Percentiles rank a stretch among this genome's conserved stretches.
Conservation (phyloP, 2,329 filamentous ascomycete genomes). For the Cadophora sp. region DNA sequence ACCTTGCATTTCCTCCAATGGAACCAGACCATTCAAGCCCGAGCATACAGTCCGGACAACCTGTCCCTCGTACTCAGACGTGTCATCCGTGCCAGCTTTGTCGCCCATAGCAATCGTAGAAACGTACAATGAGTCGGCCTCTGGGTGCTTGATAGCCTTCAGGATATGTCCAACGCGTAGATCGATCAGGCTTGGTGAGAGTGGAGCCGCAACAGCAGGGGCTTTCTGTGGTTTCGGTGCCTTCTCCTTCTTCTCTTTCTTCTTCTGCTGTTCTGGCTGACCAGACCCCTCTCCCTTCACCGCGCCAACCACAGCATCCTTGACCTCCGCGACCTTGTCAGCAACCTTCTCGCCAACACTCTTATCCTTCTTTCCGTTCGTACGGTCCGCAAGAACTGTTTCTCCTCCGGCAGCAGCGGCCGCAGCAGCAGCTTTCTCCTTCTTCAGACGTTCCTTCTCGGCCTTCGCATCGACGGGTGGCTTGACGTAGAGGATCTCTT, state of each 20-base stretch:
- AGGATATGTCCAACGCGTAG: conserved; percentile 97
- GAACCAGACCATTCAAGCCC: conserved; percentile 90
- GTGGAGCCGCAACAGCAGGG: conserved; percentile 72
- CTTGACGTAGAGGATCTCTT: conserved; percentile 85
- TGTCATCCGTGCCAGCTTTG: conserved; percentile 83
- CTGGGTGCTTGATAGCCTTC: conserved; percentile 93
- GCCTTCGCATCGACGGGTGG: conserved; percentile 90
- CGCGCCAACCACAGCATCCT: conserved; percentile 46
- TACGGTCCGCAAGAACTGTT: conserved; percentile 62
- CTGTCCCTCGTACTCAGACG: conserved; percentile 88
- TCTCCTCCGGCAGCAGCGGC: conserved; percentile 58
- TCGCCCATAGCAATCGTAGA: conserved; percentile 96
- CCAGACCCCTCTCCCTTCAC: conserved; percentile 35
- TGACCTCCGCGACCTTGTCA: conserved; percentile 53
- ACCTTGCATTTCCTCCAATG: conserved; percentile 94
- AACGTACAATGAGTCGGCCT: conserved; percentile 94
- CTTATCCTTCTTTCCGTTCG: conserved; percentile 62
- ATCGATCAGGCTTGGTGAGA: conserved; percentile 87
- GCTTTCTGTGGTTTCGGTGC: conserved; percentile 76
- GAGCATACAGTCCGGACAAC: conserved; percentile 96
- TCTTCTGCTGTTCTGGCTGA: conserved; percentile 53
- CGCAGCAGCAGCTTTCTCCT: conserved; percentile 81
- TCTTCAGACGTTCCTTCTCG: conserved; percentile 96
- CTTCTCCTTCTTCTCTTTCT: conserved; percentile 93
- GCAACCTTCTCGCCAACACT: conserved; percentile 58